Base-by-base conservation (phyloP, 768 basidiomycete genomes). In the Lentinula aciculospora region DNA sequence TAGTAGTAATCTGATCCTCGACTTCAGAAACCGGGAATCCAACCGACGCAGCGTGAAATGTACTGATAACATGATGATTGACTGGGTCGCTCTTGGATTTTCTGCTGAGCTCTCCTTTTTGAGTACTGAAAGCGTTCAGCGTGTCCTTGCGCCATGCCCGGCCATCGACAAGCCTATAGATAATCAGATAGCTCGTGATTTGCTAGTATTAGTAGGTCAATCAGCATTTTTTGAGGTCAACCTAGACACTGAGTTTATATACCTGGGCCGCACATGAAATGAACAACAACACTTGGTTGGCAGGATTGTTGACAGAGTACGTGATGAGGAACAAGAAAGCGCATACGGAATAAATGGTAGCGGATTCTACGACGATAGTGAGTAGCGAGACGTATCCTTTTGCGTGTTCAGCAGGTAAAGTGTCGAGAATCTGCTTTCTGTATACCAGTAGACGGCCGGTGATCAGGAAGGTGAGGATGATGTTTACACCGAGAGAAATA, bases 121-220 rank as follows among this genome's bases (percentile, higher is more conserved):
- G n/a, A 17, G n/a, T 37, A 29, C 37, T 44, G 44, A 50, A 8
- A 28, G 61, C 60, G 25, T 59, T 53, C 10, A 70, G 53, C 1
- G 68, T 69, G 25, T 72, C 66, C 36, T 36, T 60, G 21, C 63
- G 57, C 76, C 74, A 77, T 3, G 72, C 76, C 32, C 71, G 71
- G 5, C 76, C 76, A 50, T 75, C 69, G 2, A 72, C 70, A 29
- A 78, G 63, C 28, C 76, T 74, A 34, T 70, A 72, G 34, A 75
- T 74, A 31, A 78, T 78, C 32, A 78, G 68, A 47, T 76, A 70
- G 12, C 73, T 72, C 2, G 75, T 72, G 25, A 77, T 69, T 63
- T 69, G 67, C 68, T 70, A 48, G 34, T 45, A 37, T 12, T 12
- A 13, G 13, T 31, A 19, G 15, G 7, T 51, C 17, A 36, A 13